phyloP scores from a whole-genome alignment of 2,329 filamentous ascomycete species.

The Alternaria triticimaculans region DNA sequence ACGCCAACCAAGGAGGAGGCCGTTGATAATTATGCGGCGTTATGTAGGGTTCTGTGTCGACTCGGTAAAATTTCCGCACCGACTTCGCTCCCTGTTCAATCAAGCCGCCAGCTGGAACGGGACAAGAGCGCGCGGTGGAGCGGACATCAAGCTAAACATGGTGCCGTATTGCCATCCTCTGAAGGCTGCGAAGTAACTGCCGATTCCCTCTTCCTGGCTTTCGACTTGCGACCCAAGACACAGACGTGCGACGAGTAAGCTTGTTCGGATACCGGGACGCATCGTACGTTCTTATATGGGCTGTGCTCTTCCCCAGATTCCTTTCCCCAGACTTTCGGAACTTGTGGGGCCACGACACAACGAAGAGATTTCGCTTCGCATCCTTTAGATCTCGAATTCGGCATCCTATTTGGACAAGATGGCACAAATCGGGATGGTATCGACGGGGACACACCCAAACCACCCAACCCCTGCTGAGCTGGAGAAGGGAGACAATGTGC shows the following conservation, averaged over 20 bases:
- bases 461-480: conserved; percentile 14
- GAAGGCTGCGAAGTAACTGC: conserved; percentile 35
- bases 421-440: conserved; percentile 9
- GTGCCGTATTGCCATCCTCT: conserved; percentile 16
- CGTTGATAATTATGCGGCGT: conserved; percentile 23
- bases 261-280: conserved; percentile 17
- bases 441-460: conserved; percentile 5
- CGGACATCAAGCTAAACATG: conserved; percentile 25
- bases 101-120: conserved; percentile 23
- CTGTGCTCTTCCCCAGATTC: conserved; percentile 38
- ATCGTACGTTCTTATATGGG: conserved; percentile 37
- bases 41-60: conserved; percentile 27
- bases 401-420: conserved; percentile 6
- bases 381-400: conserved; percentile 2
- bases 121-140: conserved; percentile 18
- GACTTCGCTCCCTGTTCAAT: conserved; percentile 22
- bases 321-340: conserved; percentile 29
- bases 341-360: conserved; percentile 24
- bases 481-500: conserved; percentile 27
- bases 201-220: conserved; percentile 28
- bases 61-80: conserved; percentile 30
- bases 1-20: conserved; percentile 23
- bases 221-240: conserved; percentile 16
- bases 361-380: conserved; percentile 8
- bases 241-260: conserved; percentile 1